Conservation (phyloP, 768 basidiomycete species). For the Russula brevipes region DNA sequence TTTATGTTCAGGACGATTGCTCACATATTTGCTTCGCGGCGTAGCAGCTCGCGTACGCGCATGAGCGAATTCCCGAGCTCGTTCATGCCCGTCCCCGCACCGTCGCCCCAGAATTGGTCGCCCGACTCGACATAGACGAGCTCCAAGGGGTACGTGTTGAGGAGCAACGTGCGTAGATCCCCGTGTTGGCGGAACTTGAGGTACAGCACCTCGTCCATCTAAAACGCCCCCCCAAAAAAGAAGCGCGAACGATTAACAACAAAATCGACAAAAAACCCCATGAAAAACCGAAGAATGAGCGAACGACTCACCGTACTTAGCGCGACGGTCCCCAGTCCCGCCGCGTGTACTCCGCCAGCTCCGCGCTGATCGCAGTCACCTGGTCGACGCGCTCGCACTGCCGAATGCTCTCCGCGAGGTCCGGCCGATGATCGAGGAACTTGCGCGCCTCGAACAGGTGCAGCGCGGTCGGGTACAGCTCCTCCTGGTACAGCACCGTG, state of each 20-base stretch:
- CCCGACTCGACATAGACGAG: constrained; percentile 46
- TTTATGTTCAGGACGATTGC: no score
- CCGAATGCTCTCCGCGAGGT: constrained; percentile 55
- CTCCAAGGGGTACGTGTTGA: constrained; percentile 46
- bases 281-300: not conserved
- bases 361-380: constrained; percentile 35
- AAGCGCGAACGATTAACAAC: not conserved
- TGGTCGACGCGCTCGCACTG: constrained; percentile 36
- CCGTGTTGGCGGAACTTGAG: constrained; percentile 70
- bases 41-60: constrained; percentile 48
- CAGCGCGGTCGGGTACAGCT: constrained; percentile 59
- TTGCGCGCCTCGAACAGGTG: constrained; percentile 77
- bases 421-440: constrained; percentile 47
- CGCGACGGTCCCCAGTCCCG: constrained; percentile 55
- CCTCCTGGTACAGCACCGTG: constrained; percentile 49
- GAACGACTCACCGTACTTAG: constrained; percentile 43
- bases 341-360: constrained; percentile 34
- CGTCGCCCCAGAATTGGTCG: constrained; percentile 68
- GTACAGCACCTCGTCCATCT: constrained; percentile 68
- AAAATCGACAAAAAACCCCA: no score
- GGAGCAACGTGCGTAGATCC: constrained; percentile 47
- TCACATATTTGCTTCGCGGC: no score
- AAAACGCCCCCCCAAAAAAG: constrained; percentile 4
- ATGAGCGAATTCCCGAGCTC: constrained; percentile 58
- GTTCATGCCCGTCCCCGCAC: constrained; percentile 51